phyloP scores from a whole-genome alignment of 2,329 filamentous ascomycete genomes.

The Colletotrichum navitas region DNA sequence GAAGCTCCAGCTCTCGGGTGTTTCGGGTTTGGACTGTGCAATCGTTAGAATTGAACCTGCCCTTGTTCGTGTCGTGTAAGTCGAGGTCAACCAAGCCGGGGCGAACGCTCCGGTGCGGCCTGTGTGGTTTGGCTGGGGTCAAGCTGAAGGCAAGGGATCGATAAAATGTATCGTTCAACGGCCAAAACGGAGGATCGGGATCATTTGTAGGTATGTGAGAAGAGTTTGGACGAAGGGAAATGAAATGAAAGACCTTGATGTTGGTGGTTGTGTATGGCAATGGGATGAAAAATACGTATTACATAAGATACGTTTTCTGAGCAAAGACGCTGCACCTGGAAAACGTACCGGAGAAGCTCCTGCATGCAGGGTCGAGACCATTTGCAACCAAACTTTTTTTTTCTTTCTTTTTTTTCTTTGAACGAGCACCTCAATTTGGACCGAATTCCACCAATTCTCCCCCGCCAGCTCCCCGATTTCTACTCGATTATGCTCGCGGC shows the following conservation, averaged over 20 bases:
- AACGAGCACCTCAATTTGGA: not conserved
- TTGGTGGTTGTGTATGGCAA: not conserved
- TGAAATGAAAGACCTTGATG: too few relatives aligned
- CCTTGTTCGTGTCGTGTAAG: not conserved
- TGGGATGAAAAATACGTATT: slow-evolving; percentile 3
- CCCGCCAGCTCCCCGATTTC: not conserved
- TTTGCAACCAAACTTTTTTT: slow-evolving; percentile 9
- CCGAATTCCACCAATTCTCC: too few relatives aligned
- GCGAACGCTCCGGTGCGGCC: not conserved
- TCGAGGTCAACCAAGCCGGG: not conserved
- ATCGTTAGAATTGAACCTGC: not conserved
- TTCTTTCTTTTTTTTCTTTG: not conserved
- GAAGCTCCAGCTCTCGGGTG: not conserved
- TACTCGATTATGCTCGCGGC: slow-evolving; percentile 52
- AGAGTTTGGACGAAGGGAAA: not conserved
- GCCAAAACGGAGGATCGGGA: not conserved
- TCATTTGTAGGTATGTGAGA: not conserved
- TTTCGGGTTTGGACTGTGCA: not conserved
- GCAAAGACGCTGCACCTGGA: slow-evolving; percentile 5
- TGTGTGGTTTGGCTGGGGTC: not conserved
- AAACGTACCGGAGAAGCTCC: slow-evolving; percentile 27
- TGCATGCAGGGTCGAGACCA: slow-evolving; percentile 6
- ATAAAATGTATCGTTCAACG: too few relatives aligned
- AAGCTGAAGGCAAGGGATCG: not conserved
- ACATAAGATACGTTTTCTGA: slow-evolving; percentile 18